Evolutionary conservation across 148 eudicot species (phyloP).

Genomic region (Gaultheria prostrata): DNA sequence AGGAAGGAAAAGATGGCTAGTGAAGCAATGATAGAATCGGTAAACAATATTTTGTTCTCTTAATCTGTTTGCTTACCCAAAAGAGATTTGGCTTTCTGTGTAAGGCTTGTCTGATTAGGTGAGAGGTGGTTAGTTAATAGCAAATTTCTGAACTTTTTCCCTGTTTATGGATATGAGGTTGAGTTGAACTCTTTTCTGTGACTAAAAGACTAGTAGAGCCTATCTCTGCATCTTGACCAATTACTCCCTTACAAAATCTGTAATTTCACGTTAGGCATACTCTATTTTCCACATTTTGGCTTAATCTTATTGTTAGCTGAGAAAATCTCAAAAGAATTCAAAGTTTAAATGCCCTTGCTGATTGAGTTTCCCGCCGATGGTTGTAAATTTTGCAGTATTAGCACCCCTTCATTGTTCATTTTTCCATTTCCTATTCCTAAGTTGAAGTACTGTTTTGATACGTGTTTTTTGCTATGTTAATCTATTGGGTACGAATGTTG

Average conservation of each 20-base stretch:
- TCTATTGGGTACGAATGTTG: too few relatives aligned
- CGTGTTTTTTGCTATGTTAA: neutral
- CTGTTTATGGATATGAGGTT: neutral
- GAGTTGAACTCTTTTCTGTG: neutral
- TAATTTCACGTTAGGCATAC: neutral
- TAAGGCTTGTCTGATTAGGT: neutral
- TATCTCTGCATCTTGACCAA: neutral
- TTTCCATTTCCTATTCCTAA: neutral
- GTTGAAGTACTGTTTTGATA: neutral
- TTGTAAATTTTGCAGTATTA: neutral
- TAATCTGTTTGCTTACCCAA: neutral
- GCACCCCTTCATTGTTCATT: neutral
- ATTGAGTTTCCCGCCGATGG: neutral
- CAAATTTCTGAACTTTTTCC: constrained; percentile 1
- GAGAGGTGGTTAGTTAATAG: neutral
- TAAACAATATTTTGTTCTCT: constrained; percentile 33
- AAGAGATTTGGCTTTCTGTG: neutral
- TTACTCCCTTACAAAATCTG: neutral
- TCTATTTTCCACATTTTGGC: neutral
- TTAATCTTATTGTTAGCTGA: neutral
- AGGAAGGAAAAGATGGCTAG: constrained; percentile 59
- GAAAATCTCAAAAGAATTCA: neutral
- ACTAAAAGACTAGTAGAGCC: neutral
- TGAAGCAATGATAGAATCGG: constrained; percentile 63
- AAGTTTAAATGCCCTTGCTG: neutral